A percentile compares a stretch with the other conserved stretches of the same genome.
Evolutionary conservation across 2,329 filamentous ascomycete genomes (phyloP).

Genomic region (Microdochium paspali): DNA sequence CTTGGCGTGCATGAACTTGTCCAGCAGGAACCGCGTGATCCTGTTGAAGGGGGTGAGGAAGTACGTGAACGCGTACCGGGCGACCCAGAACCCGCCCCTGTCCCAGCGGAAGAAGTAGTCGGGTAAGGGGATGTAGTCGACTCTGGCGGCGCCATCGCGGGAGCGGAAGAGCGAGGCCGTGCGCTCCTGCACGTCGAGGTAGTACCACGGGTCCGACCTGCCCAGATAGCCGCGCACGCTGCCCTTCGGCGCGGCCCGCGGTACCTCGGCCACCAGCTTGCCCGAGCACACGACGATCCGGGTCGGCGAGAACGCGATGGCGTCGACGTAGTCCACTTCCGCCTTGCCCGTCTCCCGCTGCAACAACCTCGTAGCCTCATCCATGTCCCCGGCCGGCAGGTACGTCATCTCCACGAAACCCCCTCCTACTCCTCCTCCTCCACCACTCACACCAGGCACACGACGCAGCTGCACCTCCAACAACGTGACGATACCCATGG

Average conservation of each 20-base stretch:
- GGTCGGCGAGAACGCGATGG: slow-evolving; percentile 49
- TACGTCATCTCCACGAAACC: slow-evolving; percentile 51
- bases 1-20: slow-evolving; percentile 53
- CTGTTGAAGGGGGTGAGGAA: slow-evolving; percentile 57
- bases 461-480: slow-evolving; percentile 50
- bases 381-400: slow-evolving; percentile 29
- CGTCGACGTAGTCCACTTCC: slow-evolving; percentile 57
- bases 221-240: slow-evolving; percentile 39
- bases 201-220: slow-evolving; percentile 62
- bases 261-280: slow-evolving; percentile 37
- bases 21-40: slow-evolving; percentile 49
- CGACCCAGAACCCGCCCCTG: slow-evolving; percentile 61
- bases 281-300: slow-evolving; percentile 54
- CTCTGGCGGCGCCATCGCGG: slow-evolving; percentile 12
- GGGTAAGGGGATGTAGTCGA: slow-evolving; percentile 48
- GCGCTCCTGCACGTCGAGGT: slow-evolving; percentile 50
- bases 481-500: slow-evolving; percentile 55
- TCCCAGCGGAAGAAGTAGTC: slow-evolving; percentile 68
- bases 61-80: slow-evolving; percentile 51
- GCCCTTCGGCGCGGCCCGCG: slow-evolving; percentile 4
- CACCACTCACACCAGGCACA: no score
- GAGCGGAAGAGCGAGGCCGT: slow-evolving; percentile 11
- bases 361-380: slow-evolving; percentile 31
- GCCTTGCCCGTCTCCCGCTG: slow-evolving; percentile 28
- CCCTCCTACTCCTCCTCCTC: no score